Percentiles rank a stretch among this genome's conserved stretches.
These are phyloP conservation scores for Debaryomyces sp. DNA, from an alignment of 1,139 yeast species.

Conservation along the genomic window DNA sequence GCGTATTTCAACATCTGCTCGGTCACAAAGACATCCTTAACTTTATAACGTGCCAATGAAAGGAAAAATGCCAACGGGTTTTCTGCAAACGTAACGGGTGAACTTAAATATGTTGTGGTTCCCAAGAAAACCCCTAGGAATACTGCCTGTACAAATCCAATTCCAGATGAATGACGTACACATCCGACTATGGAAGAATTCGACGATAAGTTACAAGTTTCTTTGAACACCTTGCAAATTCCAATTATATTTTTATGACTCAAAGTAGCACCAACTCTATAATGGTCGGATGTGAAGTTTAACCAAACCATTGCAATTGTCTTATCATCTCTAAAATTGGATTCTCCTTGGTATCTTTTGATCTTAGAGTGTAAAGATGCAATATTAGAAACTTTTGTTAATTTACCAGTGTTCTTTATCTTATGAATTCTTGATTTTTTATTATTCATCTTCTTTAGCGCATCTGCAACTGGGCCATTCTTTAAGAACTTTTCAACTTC, in stretches of 20 bases:
- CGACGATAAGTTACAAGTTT: slow-evolving; percentile 82
- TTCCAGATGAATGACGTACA: slow-evolving; percentile 80
- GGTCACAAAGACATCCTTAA: slow-evolving; percentile 85
- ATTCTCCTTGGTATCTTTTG: slow-evolving; percentile 47
- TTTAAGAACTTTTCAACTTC: slow-evolving; percentile 76
- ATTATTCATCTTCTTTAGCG: slow-evolving; percentile 57
- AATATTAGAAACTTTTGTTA: slow-evolving; percentile 56
- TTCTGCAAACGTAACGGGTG: slow-evolving; percentile 76
- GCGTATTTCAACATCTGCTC: slow-evolving; percentile 84
- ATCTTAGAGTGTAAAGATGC: slow-evolving; percentile 51
- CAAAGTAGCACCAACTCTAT: slow-evolving; percentile 64
- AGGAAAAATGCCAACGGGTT: slow-evolving; percentile 76
- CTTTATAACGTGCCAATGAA: slow-evolving; percentile 73
- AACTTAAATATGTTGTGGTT: slow-evolving; percentile 76
- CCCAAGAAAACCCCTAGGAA: slow-evolving; percentile 86
- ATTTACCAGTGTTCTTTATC: slow-evolving; percentile 68
- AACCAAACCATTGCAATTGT: slow-evolving; percentile 63
- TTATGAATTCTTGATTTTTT: slow-evolving; percentile 52
- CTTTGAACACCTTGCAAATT: slow-evolving; percentile 86
- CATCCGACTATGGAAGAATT: slow-evolving; percentile 80
- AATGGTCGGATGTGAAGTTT: slow-evolving; percentile 73
- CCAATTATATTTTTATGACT: slow-evolving; percentile 69
- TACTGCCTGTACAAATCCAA: slow-evolving; percentile 85
- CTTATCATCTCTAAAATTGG: slow-evolving; percentile 43
- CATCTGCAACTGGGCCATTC: slow-evolving; percentile 66